Conservation (phyloP, 345 rosid genomes). For the Eucalyptus regnans region DNA sequence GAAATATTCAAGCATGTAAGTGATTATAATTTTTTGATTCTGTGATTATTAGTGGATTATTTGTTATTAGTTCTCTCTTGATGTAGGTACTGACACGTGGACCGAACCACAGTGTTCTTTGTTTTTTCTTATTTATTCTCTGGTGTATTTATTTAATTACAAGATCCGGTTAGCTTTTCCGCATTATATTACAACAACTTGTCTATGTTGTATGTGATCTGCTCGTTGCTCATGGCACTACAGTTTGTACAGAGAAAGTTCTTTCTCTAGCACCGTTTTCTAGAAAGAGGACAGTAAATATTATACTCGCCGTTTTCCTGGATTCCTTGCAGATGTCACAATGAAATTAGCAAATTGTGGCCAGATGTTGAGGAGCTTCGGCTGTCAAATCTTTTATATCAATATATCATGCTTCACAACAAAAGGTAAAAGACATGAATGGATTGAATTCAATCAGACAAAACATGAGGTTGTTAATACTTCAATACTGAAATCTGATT, state of each 20-base stretch:
- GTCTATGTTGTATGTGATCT: neutral
- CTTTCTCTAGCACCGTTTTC: neutral
- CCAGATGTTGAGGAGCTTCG: neutral
- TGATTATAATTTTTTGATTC: too few species aligned
- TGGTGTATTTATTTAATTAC: too few species aligned
- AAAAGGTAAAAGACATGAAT: neutral
- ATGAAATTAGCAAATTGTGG: neutral
- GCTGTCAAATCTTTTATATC: neutral
- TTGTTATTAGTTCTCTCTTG: fast-evolving
- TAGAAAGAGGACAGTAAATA: neutral
- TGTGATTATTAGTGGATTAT: fast-evolving
- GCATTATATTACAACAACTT: too few species aligned
- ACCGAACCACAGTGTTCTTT: too few species aligned
- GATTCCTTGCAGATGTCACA: neutral
- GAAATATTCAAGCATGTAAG: too few species aligned
- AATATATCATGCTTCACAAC: neutral
- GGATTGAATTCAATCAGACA: neutral
- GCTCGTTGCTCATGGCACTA: neutral
- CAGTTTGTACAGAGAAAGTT: neutral
- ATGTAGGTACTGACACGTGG: fast-evolving
- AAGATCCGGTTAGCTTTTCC: too few species aligned
- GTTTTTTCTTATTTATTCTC: too few species aligned
- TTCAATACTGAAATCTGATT: neutral
- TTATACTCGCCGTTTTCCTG: neutral
- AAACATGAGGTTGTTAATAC: neutral